Evolutionary conservation across 2,329 filamentous ascomycete species (phyloP), one percentile per base, ranked within the genome.

Genomic region (Podosphaera aphanis): DNA sequence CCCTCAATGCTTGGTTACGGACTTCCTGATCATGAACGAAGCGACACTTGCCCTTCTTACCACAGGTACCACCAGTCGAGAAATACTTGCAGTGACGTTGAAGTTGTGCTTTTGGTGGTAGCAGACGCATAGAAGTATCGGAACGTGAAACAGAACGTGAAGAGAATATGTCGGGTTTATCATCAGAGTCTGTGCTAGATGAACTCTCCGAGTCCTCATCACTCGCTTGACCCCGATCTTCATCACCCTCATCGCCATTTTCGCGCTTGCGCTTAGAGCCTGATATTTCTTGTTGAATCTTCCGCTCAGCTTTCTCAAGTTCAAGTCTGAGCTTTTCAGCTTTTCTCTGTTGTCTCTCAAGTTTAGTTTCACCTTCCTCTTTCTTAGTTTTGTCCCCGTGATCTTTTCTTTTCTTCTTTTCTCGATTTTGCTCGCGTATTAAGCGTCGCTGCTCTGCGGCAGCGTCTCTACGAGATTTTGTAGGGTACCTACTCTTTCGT

Each of bases 401-500:
- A 45, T 52, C 60, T 54, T 53, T 58, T 46, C 57, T 58, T 15
- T 50, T 52, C 38, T 57, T 59, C 23, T 49, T 48, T 37, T 55
- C 52, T 37, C 50, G 52, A 33, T 47, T 47, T 49, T 57, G 52
- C 47, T 58, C 52, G 53, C 55, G 55, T 44, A 55, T 53, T 51
- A 54, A 50, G 47, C 55, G 57, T 45, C 53, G 50, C 47, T 71
- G 68, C 47, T 68, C 67, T 50, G 73, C 71, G 61, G 72, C 82
- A 51, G 73, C 73, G 49, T 74, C 69, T 50, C 76, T 65, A 46
- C 82, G 76, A 48, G 74, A 73, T 59, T 74, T 73, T 2, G 86
- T 94, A 1, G 88, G 88, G 59, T 74, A 95, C 44, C 79, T 77
- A 52, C 74, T 79, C 57, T 71, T 79, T 48, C 88, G 75, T 60